Percentiles rank a stretch among this genome's conserved stretches.
Evolutionary conservation across 805 yeast genomes (phyloP).

Genomic region (Candida ficus): DNA sequence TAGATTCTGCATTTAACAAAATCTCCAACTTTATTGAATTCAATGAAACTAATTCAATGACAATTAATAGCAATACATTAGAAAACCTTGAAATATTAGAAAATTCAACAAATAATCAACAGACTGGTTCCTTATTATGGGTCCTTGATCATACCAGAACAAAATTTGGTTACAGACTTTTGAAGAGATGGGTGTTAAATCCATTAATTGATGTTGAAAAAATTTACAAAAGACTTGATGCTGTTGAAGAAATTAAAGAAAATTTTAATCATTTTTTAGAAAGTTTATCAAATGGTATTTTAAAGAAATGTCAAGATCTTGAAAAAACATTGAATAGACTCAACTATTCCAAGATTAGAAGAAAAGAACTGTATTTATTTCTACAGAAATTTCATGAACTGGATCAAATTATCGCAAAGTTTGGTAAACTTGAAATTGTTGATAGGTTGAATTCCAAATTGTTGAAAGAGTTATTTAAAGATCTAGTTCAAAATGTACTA

Average conservation of each 20-base stretch:
- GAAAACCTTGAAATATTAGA: slow-evolving; percentile 69
- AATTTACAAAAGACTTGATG: slow-evolving; percentile 59
- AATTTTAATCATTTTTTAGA: slow-evolving; percentile 36
- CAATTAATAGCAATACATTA: slow-evolving; percentile 61
- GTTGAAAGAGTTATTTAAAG: slow-evolving; percentile 34
- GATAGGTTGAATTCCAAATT: slow-evolving; percentile 25
- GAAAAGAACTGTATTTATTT: slow-evolving; percentile 55
- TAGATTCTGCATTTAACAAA: slow-evolving; percentile 51
- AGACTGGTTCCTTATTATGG: slow-evolving; percentile 73
- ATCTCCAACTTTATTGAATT: slow-evolving; percentile 49
- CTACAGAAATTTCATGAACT: slow-evolving; percentile 35
- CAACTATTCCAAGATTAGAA: slow-evolving; percentile 52
- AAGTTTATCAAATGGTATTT: slow-evolving; percentile 25
- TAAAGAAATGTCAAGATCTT: slow-evolving; percentile 47
- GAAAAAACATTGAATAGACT: slow-evolving; percentile 53
- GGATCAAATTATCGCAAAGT: slow-evolving; percentile 26
- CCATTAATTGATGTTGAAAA: slow-evolving; percentile 56
- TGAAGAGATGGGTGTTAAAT: slow-evolving; percentile 66
- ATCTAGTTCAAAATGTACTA: slow-evolving; percentile 31
- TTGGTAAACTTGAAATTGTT: slow-evolving; percentile 25
- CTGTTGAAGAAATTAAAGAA: slow-evolving; percentile 45
- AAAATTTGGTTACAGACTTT: slow-evolving; percentile 61
- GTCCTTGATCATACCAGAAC: slow-evolving; percentile 78
- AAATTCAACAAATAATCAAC: slow-evolving; percentile 51
- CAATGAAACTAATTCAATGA: slow-evolving; percentile 39